Evolutionary conservation across 768 basidiomycete species (phyloP), one percentile per base, ranked within the genome.

Genomic region (Pisolithus tinctorius): DNA sequence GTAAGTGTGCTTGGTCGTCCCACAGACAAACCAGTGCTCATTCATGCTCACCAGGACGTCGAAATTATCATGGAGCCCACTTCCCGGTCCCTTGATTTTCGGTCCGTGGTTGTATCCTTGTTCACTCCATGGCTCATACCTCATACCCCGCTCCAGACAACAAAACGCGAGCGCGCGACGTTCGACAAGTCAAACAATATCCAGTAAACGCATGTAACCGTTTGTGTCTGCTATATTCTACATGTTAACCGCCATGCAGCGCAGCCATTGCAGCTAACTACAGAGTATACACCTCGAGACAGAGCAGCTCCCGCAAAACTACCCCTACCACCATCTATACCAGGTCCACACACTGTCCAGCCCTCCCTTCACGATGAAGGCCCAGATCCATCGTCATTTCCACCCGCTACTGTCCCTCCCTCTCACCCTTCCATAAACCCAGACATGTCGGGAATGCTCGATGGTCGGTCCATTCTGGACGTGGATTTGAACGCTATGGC

Each of bases 21-120:
- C 34, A 2, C 8, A 27, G 11, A 30, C 45, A 38, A 13, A 34
- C n/a, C 14, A 25, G 29, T 34, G 37, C 42, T 59, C 45, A 63
- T 39, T 9, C 14, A 23, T 49, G 38, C 34, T 50, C 25, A 5
- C 40, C 52, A 91, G 86, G 84, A 95, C 64, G 76, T 95, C 55
- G 93, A 95, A 72, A 88, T 95, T 58, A 92, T 95, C 49, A 85
- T 91, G 81, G 90, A 95, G 60, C 82, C 82, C 2, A 73, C 82
- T 8, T 67, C 81, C 16, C 83, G 82, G 50, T 86, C 83, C 4
- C 69, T 88, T 17, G 88, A 92, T 70, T 81, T 91, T 60, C 77
- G 88, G 85, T 85, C 63, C 48, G 71, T 49, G 54, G 17, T 46
- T 31, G 34, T 4, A 37, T 38, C 25, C 29, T 53, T 52, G 42